Evolutionary conservation across 2,329 filamentous ascomycete genomes (phyloP), one percentile per base, ranked within the genome.

Genomic region (Aspergillus luchuensis): DNA sequence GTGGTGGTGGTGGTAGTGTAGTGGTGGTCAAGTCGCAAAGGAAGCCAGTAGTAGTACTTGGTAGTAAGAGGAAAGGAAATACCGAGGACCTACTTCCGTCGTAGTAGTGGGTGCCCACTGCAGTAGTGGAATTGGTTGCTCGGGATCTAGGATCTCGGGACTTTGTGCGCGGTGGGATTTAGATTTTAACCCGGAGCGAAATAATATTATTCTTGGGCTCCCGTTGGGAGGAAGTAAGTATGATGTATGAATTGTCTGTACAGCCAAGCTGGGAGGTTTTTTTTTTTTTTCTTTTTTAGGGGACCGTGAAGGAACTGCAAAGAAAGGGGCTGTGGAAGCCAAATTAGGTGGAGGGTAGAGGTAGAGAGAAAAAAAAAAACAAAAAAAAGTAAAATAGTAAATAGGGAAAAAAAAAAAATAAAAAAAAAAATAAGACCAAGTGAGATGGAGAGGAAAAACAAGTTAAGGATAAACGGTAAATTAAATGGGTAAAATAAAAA

Each of bases 81-180:
- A 52, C 33, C 28, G 50, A 52, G 50, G 36, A 52, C 50, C 30
- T 36, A 33, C 50, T 52, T 19, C 33, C n/a, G 28, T 33, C 10
- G 19, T 45, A 45, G 19, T 45, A 45, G 41, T 45, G 41, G 41
- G 41, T 23, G 41, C 41, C 41, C 41, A 45, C 41, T 45, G 41
- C 41, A 45, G 41, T 38, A 56, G 60, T 52, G 49, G 48, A 38
- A 56, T 61, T 61, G 66, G 66, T 60, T 61, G 41, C 62, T 62
- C 57, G 59, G 62, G 52, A 52, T 62, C 61, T 51, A 58, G 49
- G 58, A 60, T 64, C 58, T 61, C 53, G 55, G 57, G 59, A 62
- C 49, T 69, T 65, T 64, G 63, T 28, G 47, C 47, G 47, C 28
- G 59, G 60, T 57, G 51, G 25, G 47, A 30, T 50, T 50, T 30